phyloP scores from a whole-genome alignment of 2,329 filamentous ascomycete genomes.

The Mycogone perniciosa region DNA sequence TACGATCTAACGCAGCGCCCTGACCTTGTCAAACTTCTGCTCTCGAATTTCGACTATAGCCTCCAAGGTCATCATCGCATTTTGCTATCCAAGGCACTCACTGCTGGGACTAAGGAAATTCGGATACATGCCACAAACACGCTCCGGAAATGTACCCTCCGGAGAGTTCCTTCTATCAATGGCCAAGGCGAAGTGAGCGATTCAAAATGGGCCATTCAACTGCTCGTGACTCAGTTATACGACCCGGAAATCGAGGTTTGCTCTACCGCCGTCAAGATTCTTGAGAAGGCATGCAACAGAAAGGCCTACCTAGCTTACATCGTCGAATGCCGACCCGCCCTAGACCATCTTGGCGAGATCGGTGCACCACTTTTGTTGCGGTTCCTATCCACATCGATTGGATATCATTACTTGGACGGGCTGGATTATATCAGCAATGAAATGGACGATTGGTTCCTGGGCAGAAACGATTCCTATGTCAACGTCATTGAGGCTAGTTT shows the following conservation, averaged over 20 bases:
- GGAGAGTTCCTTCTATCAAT: slow-evolving; percentile 32
- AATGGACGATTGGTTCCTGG: slow-evolving; percentile 99
- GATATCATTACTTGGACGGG: slow-evolving; percentile 94
- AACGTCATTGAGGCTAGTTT: slow-evolving; percentile 91
- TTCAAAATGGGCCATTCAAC: slow-evolving; percentile 91
- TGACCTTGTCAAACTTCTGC: slow-evolving; percentile 80
- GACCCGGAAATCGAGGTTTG: slow-evolving; percentile 97
- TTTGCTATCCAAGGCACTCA: slow-evolving; percentile 87
- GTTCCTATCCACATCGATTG: slow-evolving; percentile 91
- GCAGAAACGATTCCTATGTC: slow-evolving; percentile 94
- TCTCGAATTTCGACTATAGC: slow-evolving; percentile 89
- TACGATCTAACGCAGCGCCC: slow-evolving; percentile 85
- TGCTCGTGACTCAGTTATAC: slow-evolving; percentile 97
- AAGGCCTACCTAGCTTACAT: slow-evolving; percentile 90
- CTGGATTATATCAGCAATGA: slow-evolving; percentile 98
- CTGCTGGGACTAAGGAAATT: slow-evolving; percentile 84
- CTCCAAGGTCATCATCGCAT: slow-evolving; percentile 84
- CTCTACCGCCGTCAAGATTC: slow-evolving; percentile 89
- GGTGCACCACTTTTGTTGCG: slow-evolving; percentile 86
- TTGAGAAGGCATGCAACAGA: slow-evolving; percentile 95
- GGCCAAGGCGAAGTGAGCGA: slow-evolving; percentile 46
- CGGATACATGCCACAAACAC: slow-evolving; percentile 84
- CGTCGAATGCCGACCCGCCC: slow-evolving; percentile 86
- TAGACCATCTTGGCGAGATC: slow-evolving; percentile 95
- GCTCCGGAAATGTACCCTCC: slow-evolving; percentile 76